Conservation (phyloP, 176 grass and related monocot genomes). For the Oryza nivara region DNA sequence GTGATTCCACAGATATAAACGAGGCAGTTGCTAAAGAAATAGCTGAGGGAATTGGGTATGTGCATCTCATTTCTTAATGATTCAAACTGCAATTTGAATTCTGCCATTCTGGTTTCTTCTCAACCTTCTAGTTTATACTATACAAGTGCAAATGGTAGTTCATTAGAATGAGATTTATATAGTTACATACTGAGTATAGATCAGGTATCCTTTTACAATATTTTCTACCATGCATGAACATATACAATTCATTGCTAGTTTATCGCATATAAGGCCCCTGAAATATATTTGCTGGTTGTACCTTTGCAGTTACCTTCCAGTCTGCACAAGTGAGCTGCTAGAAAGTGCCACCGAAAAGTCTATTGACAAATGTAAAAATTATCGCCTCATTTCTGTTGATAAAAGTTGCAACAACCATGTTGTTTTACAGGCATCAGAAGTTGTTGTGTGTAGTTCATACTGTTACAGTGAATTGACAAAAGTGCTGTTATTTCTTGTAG, state of each 20-base stretch:
- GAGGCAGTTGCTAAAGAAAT: slow-evolving; percentile 81
- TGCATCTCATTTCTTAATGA: slow-evolving; percentile 16
- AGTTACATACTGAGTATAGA: neutral
- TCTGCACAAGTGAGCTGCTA: slow-evolving; percentile 81
- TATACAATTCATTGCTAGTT: neutral
- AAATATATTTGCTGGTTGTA: slow-evolving; percentile 21
- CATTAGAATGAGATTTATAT: neutral
- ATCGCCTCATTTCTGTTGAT: slow-evolving; percentile 12
- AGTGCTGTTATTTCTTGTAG: slow-evolving; percentile 55
- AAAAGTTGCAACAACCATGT: neutral
- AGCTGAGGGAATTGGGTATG: slow-evolving; percentile 76
- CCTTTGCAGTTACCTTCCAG: slow-evolving; percentile 70
- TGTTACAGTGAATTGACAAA: slow-evolving; percentile 37
- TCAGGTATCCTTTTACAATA: neutral
- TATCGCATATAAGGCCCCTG: neutral
- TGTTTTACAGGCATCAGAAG: neutral
- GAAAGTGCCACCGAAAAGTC: slow-evolving; percentile 76
- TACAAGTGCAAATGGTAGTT: neutral
- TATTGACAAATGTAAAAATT: slow-evolving; percentile 71
- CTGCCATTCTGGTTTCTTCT: neutral
- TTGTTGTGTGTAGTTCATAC: neutral
- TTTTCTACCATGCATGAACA: neutral
- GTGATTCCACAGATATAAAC: slow-evolving; percentile 79
- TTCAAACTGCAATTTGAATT: neutral
- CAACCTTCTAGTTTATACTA: neutral